phyloP scores from a whole-genome alignment of 2,329 filamentous ascomycete genomes.

The Sarocladium strictum region DNA sequence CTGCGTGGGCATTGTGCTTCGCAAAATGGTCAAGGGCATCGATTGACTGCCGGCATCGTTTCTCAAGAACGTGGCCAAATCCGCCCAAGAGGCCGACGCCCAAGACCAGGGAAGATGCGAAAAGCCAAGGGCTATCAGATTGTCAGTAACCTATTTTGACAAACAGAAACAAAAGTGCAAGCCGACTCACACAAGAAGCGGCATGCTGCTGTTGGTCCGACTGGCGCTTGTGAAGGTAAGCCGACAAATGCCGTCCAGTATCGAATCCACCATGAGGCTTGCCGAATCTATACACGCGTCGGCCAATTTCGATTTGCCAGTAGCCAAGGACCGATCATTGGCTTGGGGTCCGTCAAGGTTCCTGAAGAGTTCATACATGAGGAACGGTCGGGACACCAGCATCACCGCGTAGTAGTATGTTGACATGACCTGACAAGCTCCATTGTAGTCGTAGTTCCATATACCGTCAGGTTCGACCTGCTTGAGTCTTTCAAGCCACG shows the following conservation, averaged over 20 bases:
- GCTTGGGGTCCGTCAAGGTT: slow-evolving; percentile 23
- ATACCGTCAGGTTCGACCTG: slow-evolving; percentile 22
- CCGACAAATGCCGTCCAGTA: slow-evolving; percentile 37
- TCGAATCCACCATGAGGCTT: slow-evolving; percentile 45
- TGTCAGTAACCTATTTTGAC: too few species aligned
- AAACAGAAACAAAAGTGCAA: too few species aligned
- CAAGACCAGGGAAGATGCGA: slow-evolving; percentile 46
- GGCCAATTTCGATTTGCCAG: slow-evolving; percentile 43
- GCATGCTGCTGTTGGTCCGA: slow-evolving; percentile 36
- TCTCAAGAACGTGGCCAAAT: slow-evolving; percentile 47
- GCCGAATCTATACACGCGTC: slow-evolving; percentile 51
- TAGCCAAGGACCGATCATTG: slow-evolving; percentile 18
- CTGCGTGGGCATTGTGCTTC: slow-evolving; percentile 41
- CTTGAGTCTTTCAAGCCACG: slow-evolving; percentile 42
- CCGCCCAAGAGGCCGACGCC: slow-evolving; percentile 45
- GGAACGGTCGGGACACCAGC: slow-evolving; percentile 47
- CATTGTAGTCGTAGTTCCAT: slow-evolving; percentile 25
- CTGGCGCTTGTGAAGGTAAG: slow-evolving; percentile 16
- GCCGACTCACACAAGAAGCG: slow-evolving; percentile 42
- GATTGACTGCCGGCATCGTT: slow-evolving; percentile 42
- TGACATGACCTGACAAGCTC: slow-evolving; percentile 44
- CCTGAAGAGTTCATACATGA: slow-evolving; percentile 48
- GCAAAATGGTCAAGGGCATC: slow-evolving; percentile 43
- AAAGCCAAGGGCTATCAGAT: slow-evolving; percentile 42
- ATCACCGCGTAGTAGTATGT: slow-evolving; percentile 55